These are phyloP conservation scores for Pulchroboletus neoregius DNA, from an alignment of 1,284 basidiomycete genomes.

Conservation along the genomic window DNA sequence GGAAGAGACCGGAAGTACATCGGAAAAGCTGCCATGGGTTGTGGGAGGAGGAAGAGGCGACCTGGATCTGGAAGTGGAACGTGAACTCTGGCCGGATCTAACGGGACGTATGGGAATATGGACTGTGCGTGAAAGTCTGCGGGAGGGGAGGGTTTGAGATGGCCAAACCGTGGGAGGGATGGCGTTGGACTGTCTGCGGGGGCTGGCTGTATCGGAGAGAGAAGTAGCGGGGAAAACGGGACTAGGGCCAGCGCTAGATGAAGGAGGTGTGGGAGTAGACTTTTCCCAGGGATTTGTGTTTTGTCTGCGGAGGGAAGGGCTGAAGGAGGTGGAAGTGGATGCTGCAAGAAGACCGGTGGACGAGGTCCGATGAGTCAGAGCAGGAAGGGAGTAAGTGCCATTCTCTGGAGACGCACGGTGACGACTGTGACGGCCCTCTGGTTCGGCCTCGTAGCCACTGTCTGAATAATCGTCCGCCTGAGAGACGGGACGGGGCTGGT, in stretches of 20 bases:
- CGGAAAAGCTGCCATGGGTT: slow-evolving; percentile 60
- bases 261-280: slow-evolving; percentile 51
- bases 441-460: slow-evolving; percentile 74
- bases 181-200: slow-evolving; percentile 55
- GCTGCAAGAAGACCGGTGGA: slow-evolving; percentile 55
- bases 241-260: slow-evolving; percentile 38
- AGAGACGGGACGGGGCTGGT: slow-evolving; percentile 51
- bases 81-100: slow-evolving; percentile 80
- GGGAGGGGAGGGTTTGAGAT: slow-evolving; percentile 54
- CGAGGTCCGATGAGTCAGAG: slow-evolving; percentile 54
- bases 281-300: slow-evolving; percentile 63
- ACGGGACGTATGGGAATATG: slow-evolving; percentile 68
- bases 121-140: slow-evolving; percentile 75
- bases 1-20: slow-evolving; percentile 48
- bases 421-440: slow-evolving; percentile 65
- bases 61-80: slow-evolving; percentile 91
- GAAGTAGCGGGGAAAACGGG: slow-evolving; percentile 54
- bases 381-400: slow-evolving; percentile 35
- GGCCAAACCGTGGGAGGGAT: slow-evolving; percentile 54
- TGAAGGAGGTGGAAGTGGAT: slow-evolving; percentile 52
- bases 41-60: slow-evolving; percentile 85
- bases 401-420: slow-evolving; percentile 66
- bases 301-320: slow-evolving; percentile 67
- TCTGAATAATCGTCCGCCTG: slow-evolving; percentile 71
- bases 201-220: slow-evolving; percentile 58